phyloP scores from a whole-genome alignment of 78 protist genomes.

The Anaeramoeba ignava region DNA sequence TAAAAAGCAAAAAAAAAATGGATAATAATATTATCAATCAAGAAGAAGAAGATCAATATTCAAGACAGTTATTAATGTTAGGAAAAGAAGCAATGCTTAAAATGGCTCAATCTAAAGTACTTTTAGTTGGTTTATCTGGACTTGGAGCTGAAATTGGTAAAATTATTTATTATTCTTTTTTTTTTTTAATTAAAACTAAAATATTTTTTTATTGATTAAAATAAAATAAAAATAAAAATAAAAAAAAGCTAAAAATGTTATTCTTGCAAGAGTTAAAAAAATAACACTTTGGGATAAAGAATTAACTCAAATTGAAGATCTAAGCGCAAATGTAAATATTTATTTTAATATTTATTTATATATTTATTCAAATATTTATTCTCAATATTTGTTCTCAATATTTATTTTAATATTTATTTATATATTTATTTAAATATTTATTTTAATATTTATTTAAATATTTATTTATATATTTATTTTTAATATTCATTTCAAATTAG shows the following conservation, averaged over 20 bases:
- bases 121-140: too few relatives aligned
- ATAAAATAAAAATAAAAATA: not conserved
- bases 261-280: not conserved
- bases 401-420: not conserved
- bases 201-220: too few relatives aligned
- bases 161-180: too few relatives aligned
- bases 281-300: not conserved
- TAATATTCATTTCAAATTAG: not conserved
- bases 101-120: too few relatives aligned
- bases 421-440: not conserved
- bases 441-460: not conserved
- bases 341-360: not conserved
- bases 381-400: not conserved
- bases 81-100: too few relatives aligned
- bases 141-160: too few relatives aligned
- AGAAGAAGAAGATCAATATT: too few relatives aligned
- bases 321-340: not conserved
- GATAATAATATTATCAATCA: too few relatives aligned
- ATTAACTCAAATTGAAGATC: not conserved
- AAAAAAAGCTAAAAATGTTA: not conserved
- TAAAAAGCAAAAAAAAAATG: too few relatives aligned
- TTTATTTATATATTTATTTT: not conserved
- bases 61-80: too few relatives aligned
- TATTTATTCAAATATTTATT: not conserved
- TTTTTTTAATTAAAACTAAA: too few relatives aligned